phyloP scores from a whole-genome alignment of 192 early-diverging fungal species.

The Coemansia sp. region DNA sequence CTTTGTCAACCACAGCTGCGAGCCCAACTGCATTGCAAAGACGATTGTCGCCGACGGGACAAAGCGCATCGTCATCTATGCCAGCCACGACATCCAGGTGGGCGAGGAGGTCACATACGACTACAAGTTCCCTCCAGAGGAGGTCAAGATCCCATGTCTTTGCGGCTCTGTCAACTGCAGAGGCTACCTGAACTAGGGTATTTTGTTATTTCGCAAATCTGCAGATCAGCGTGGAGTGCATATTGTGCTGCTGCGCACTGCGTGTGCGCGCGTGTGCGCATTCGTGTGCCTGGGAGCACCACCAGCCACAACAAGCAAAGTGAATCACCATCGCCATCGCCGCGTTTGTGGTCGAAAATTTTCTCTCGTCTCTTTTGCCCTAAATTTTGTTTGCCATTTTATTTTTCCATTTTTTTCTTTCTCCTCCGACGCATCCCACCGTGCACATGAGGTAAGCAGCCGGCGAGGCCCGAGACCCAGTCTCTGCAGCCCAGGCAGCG shows the following conservation, averaged over 20 bases:
- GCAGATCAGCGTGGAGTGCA: background rate
- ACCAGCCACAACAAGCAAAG: background rate
- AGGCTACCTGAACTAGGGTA: conserved; percentile 71
- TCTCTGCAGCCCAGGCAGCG: background rate
- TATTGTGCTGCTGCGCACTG: conserved; percentile 7
- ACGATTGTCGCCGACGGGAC: conserved; percentile 89
- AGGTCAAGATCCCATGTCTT: conserved; percentile 93
- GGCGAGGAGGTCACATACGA: conserved; percentile 99
- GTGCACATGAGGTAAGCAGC: background rate
- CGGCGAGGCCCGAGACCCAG: too few relatives aligned
- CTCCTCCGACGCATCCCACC: background rate
- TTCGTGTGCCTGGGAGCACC: conserved; percentile 5
- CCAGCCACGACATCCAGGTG: conserved; percentile 88
- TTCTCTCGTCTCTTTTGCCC: background rate
- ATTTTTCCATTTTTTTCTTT: background rate
- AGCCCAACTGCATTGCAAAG: conserved; percentile 99
- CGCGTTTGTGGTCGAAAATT: too few relatives aligned
- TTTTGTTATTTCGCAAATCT: background rate
- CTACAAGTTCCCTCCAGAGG: conserved; percentile 77
- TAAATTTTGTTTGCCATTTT: background rate
- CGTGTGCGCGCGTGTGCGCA: conserved; percentile 4
- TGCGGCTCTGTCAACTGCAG: conserved; percentile 88
- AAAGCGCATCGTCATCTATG: conserved; percentile 99
- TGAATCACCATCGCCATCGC: background rate
- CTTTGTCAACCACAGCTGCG: conserved; percentile 98